Evolutionary conservation across 352 stramenopile species (phyloP), one percentile per base, ranked within the genome.

Genomic region (Thalassiosira hispida): DNA sequence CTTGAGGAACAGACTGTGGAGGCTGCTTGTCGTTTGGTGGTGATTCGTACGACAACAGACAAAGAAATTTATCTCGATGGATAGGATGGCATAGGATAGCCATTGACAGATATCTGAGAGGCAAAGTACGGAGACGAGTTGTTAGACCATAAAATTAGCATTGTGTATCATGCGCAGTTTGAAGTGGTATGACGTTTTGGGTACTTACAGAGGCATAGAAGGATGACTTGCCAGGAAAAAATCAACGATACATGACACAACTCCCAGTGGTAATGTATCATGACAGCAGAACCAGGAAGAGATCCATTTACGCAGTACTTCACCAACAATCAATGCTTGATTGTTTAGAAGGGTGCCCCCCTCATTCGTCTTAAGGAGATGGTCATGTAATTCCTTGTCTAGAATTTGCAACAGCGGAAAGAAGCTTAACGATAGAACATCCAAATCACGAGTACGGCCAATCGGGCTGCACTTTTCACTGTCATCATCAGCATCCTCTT

Each of bases 221-320:
- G 62, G 53, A 64, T 80, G 72, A 52, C 72, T 80, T 16, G 72
- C 72, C 55, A 80, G 40, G 22, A 80, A 66, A 40, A 74, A 69
- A 51, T 80, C 72, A 18, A 80, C 64, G 2, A 80, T 22, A 38
- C 72, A 63, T 16, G 55, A 63, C 8, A 63, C 27, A 1, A 70
- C 72, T 14, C 68, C 56, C 20, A 74, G 23, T 12, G 72, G 63
- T 22, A 80, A 29, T 4, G 60, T 22, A 20, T 69, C 29, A 22
- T 62, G 38, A 46, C 44, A 74, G 55, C 53, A 74, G 46, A 73
- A 80, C 62, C 72, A 80, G 6, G 42, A 74, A 14, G 63, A 75
- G 5, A 73, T 74, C 72, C 72, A 80, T 14, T 63, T 55, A 40
- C 60, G 64, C 11, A 80, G 29, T 6, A 77, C 53, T 51, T 77